Evolutionary conservation across 2,329 filamentous ascomycete species (phyloP), one percentile per base, ranked within the genome.

Genomic region (Magnaporthiopsis incrustans): DNA sequence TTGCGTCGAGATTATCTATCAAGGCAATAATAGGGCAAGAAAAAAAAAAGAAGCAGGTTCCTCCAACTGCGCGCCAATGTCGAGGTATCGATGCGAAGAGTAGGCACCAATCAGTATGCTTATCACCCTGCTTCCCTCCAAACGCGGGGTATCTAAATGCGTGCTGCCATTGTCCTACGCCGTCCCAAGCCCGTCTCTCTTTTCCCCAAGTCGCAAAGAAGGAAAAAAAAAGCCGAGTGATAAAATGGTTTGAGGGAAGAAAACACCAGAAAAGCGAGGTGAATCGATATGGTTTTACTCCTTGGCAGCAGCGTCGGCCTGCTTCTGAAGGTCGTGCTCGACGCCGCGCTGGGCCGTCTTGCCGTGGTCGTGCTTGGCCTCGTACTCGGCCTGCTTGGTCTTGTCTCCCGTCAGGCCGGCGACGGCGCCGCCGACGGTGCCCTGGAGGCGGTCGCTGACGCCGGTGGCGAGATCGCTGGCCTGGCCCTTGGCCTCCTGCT

Each of bases 401-500:
- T 80, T 78, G 73, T 96, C 87, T 25, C 92, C 92, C 2, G 86
- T 90, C 18, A 96, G 64, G 32, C 85, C 84, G n/a, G 92, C 85
- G 35, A 90, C 81, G 1, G 89, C 87, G 56, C 85, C 81, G 1
- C 92, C 91, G 5, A 96, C 69, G 59, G 68, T 60, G 14, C 93
- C 92, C 59, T 85, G 79, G 32, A 89, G 82, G n/a, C 90, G 86
- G 71, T 89, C 82, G 38, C 79, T 77, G 22, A 88, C 74, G 11
- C 93, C 94, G 66, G 82, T 79, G 7, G 87, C 86, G 57, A 89
- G 81, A 73, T 97, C 92, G 65, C 78, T 87, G 59, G 95, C 71
- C 77, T 97, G 93, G 22, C 92, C 92, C 73, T 88, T 83, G 6
- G 92, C 91, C 77, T 97, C 91, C 75, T 93, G 87, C 38, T 83